phyloP scores from a whole-genome alignment of 805 yeast species.

The Nakazawaea laoshanensis region DNA sequence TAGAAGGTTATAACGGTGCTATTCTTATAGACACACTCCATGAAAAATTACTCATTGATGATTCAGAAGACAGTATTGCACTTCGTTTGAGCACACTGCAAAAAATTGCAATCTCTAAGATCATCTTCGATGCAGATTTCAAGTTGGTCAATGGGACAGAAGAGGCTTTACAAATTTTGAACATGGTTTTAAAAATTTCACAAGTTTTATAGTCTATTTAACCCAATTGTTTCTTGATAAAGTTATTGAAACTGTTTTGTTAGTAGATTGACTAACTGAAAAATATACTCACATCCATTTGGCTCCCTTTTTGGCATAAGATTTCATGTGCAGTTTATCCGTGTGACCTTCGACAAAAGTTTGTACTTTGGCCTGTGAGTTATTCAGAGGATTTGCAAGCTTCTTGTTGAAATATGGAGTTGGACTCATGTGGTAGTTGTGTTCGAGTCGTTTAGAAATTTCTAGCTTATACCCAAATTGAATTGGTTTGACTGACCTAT shows the following conservation, averaged over 20 bases:
- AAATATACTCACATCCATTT: constrained; percentile 9
- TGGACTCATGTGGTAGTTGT: constrained; percentile 1
- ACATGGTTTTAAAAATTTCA: constrained; percentile 49
- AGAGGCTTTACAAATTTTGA: constrained; percentile 76
- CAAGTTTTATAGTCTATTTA: constrained; percentile 19
- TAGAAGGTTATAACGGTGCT: constrained; percentile 24
- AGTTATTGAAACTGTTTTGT: constrained; percentile 3
- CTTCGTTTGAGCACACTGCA: constrained; percentile 50
- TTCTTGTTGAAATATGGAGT: constrained; percentile 5
- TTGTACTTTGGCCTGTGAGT: constrained; percentile 14
- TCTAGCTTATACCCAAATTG: constrained; percentile 5
- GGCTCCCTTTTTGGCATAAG: constrained; percentile 10
- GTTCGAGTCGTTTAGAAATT: not conserved
- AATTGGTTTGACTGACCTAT: constrained; percentile 7
- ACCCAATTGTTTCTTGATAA: constrained; percentile 1
- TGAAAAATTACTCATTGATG: constrained; percentile 19
- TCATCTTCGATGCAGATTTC: constrained; percentile 68
- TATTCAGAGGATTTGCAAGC: constrained; percentile 5
- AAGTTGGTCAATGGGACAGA: constrained; percentile 79
- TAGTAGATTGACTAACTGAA: not conserved
- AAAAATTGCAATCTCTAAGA: constrained; percentile 57
- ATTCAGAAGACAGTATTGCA: constrained; percentile 21
- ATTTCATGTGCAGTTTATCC: constrained; percentile 9
- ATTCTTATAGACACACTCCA: constrained; percentile 22
- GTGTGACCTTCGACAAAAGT: constrained; percentile 9